These are phyloP conservation scores for Oryza meridionalis DNA, from an alignment of 176 grass and related monocot genomes.

Conservation along the genomic window DNA sequence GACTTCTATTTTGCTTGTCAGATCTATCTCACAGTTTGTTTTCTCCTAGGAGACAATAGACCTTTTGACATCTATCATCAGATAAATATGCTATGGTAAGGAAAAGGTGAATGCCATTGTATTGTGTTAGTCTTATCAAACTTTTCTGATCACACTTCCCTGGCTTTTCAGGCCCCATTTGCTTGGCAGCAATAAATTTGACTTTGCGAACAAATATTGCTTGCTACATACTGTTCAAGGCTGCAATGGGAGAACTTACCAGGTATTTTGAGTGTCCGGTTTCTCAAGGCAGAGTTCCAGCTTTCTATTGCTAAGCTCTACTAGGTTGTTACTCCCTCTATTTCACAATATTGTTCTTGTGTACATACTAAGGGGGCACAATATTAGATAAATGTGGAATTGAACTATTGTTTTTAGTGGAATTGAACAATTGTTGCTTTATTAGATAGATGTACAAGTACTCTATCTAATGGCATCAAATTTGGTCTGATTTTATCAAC, in stretches of 20 bases:
- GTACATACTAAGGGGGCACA: too few species aligned
- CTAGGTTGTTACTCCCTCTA: not conserved
- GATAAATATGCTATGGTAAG: slow-evolving; percentile 97
- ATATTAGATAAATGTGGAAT: too few species aligned
- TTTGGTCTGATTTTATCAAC: not conserved
- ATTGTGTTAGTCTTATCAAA: slow-evolving; percentile 23
- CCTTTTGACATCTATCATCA: slow-evolving; percentile 99
- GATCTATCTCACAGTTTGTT: slow-evolving; percentile 45
- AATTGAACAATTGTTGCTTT: not conserved
- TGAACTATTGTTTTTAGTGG: too few species aligned
- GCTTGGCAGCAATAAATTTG: slow-evolving; percentile 81
- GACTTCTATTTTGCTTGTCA: slow-evolving; percentile 10
- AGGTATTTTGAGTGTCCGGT: slow-evolving; percentile 25
- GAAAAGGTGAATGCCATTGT: slow-evolving; percentile 40
- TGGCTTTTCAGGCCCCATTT: slow-evolving; percentile 71
- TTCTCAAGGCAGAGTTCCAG: too few species aligned
- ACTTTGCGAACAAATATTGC: slow-evolving; percentile 94
- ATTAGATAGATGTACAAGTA: not conserved
- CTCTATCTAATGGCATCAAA: not conserved
- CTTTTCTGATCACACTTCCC: slow-evolving; percentile 19
- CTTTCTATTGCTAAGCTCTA: too few species aligned
- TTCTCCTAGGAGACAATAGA: slow-evolving; percentile 85
- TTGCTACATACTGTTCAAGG: slow-evolving; percentile 47
- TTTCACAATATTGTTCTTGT: not conserved
- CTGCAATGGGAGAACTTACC: slow-evolving; percentile 56